These are phyloP conservation scores for Paracoccidioides brasiliensis DNA, from an alignment of 2,329 filamentous ascomycete species.

Conservation along the genomic window DNA sequence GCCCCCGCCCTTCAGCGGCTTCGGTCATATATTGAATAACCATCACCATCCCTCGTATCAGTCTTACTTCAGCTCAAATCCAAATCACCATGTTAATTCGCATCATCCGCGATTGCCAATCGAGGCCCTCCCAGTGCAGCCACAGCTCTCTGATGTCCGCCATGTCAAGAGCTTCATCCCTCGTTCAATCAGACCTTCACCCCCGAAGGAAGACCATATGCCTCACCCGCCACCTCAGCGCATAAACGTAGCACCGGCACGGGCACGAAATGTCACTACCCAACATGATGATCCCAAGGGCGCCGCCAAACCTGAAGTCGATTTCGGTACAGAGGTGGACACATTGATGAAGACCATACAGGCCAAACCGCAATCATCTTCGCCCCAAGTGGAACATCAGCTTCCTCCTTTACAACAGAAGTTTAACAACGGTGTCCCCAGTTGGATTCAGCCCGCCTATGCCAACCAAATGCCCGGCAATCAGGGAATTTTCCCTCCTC, in stretches of 20 bases:
- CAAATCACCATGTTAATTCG: constrained; percentile 10
- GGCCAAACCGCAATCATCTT: constrained; percentile 37
- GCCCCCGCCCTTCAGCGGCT: constrained; percentile 21
- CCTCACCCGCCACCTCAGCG: constrained; percentile 3
- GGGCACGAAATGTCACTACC: not conserved
- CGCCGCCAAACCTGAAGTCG: constrained; percentile 36
- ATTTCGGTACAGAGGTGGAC: constrained; percentile 73
- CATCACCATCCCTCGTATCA: constrained; percentile 20
- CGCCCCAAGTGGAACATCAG: constrained; percentile 18
- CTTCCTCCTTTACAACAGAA: constrained; percentile 24
- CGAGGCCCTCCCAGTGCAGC: constrained; percentile 16
- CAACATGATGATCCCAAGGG: not conserved
- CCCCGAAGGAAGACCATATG: constrained; percentile 8
- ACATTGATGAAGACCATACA: constrained; percentile 83
- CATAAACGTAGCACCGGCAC: not conserved
- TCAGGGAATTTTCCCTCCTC: constrained; percentile 9
- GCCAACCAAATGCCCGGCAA: constrained; percentile 2
- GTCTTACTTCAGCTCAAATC: constrained; percentile 21
- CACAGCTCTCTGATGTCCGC: constrained; percentile 23
- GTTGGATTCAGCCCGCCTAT: constrained; percentile 10
- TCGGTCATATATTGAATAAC: constrained; percentile 22
- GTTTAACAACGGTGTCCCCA: constrained; percentile 14
- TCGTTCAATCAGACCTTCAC: constrained; percentile 13
- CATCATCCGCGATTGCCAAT: constrained; percentile 8
- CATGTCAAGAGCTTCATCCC: constrained; percentile 27